Evolutionary conservation across 2,329 filamentous ascomycete species (phyloP).

Genomic region (Cladosporium velox): DNA sequence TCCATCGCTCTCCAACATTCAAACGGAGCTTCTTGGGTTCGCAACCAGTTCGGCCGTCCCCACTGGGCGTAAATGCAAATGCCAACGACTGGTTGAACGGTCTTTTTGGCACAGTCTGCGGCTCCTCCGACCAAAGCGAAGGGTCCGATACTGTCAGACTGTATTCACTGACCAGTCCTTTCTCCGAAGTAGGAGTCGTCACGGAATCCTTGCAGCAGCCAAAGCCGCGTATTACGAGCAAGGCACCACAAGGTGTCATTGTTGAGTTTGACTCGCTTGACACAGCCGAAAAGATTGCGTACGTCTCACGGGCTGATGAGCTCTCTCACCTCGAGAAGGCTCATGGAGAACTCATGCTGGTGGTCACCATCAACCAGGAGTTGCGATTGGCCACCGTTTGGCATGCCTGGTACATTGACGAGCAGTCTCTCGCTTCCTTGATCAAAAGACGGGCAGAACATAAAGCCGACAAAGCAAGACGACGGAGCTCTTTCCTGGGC

Average conservation of each 20-base stretch:
- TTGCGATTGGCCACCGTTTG: conserved; percentile 80
- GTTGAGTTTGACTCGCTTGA: conserved; percentile 66
- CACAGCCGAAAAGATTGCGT: conserved; percentile 77
- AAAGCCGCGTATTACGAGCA: conserved; percentile 29
- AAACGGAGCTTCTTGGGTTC: conserved; percentile 29
- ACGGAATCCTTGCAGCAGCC: conserved; percentile 34
- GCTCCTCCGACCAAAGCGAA: conserved; percentile 19
- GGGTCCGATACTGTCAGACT: conserved; percentile 67
- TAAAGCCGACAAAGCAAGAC: conserved; percentile 55
- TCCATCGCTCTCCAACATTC: conserved; percentile 40
- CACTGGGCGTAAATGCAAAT: conserved; percentile 27
- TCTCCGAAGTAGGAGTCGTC: conserved; percentile 82
- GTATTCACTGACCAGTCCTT: conserved; percentile 81
- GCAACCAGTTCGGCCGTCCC: conserved; percentile 30
- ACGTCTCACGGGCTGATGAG: conserved; percentile 70
- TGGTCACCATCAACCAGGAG: conserved; percentile 78
- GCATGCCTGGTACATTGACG: conserved; percentile 75
- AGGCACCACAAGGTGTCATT: conserved; percentile 32
- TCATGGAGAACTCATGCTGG: conserved; percentile 61
- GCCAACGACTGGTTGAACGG: conserved; percentile 28
- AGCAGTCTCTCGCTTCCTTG: conserved; percentile 55
- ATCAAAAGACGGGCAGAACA: conserved; percentile 43
- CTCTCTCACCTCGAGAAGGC: conserved; percentile 51
- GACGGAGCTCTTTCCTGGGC: conserved; percentile 62
- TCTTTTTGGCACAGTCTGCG: conserved; percentile 33